These are phyloP conservation scores for Sedum album DNA, from an alignment of 164 flowering plant species.

Conservation along the genomic window DNA sequence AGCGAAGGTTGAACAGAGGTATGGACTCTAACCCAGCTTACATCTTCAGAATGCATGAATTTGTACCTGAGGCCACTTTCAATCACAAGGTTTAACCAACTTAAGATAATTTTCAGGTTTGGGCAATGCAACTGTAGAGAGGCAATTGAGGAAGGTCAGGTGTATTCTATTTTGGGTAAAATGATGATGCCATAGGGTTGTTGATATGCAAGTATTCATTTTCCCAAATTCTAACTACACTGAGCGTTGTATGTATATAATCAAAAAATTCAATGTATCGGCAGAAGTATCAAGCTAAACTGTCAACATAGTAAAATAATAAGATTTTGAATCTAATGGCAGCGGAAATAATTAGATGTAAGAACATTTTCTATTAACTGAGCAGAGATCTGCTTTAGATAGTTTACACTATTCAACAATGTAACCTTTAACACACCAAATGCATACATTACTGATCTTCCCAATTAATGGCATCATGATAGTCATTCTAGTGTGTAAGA, in stretches of 20 bases:
- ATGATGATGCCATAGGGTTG: not conserved
- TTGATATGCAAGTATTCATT: not conserved
- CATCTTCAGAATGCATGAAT: not conserved
- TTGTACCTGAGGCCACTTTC: too few relatives aligned
- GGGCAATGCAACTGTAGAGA: not conserved
- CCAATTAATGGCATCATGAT: not conserved
- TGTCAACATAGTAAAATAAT: not conserved
- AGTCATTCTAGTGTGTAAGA: not conserved
- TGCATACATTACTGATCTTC: not conserved
- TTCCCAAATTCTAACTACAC: not conserved
- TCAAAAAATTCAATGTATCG: not conserved
- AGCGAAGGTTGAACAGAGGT: slow-evolving; percentile 48
- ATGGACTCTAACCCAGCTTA: not conserved
- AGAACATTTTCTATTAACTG: not conserved
- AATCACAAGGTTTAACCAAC: too few relatives aligned
- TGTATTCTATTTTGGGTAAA: not conserved
- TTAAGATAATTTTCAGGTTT: not conserved
- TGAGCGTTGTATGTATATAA: not conserved
- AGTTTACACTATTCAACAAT: not conserved
- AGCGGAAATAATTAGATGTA: not conserved
- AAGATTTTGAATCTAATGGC: not conserved
- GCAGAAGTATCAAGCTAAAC: not conserved
- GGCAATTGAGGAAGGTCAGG: not conserved
- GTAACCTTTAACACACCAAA: not conserved
- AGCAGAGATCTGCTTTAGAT: not conserved